Evolutionary conservation across 2,329 filamentous ascomycete genomes (phyloP), one percentile per base, ranked within the genome.

Genomic region (Paraconiothyrium sp.): DNA sequence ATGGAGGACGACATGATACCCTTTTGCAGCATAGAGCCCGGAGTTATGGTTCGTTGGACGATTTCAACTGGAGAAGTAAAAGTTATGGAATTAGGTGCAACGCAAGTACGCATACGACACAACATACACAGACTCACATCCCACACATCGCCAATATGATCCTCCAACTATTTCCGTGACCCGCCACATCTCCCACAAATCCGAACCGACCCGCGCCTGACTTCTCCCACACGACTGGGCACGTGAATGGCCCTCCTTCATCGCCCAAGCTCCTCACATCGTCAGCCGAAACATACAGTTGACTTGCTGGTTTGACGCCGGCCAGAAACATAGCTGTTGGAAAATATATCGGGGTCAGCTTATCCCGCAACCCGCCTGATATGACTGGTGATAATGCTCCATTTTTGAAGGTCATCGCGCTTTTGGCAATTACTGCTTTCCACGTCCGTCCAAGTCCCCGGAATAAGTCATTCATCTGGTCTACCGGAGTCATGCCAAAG

Each of bases 1-100:
- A n/a, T 16, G 51, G n/a, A 57, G 32, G 61, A 56, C 35, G 49
- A 57, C 37, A 63, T 67, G 70, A 73, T 73, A 73, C 71, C 71
- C 70, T 62, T 69, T 67, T 57, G 16, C 37, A 41, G 59, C 54
- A 58, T 54, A 61, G 56, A 48, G 34, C 20, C 51, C 30, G 58
- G 58, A 35, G 59, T 57, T 52, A 27, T 13, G 47, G 51, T 39
- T 13, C 34, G 6, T 46, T 20, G 49, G 37, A 41, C 14, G 10
- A 10, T 24, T 52, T 13, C 46, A 41, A 4, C 9, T 22, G 20
- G 6, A n/a, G 14, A n/a, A 7, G 4, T 5, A 9, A 41, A 20
- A 20, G 16, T 41, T 37, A 37, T 37, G 35, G 35, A 30, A 30
- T 30, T 30, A 4, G 4, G 27, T 4, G 35, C 35, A 37, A 37